Percentiles rank a stretch among this genome's conserved stretches.
Evolutionary conservation across 371 early-diverging fungal species (phyloP).

Genomic region (Coemansia sp.): DNA sequence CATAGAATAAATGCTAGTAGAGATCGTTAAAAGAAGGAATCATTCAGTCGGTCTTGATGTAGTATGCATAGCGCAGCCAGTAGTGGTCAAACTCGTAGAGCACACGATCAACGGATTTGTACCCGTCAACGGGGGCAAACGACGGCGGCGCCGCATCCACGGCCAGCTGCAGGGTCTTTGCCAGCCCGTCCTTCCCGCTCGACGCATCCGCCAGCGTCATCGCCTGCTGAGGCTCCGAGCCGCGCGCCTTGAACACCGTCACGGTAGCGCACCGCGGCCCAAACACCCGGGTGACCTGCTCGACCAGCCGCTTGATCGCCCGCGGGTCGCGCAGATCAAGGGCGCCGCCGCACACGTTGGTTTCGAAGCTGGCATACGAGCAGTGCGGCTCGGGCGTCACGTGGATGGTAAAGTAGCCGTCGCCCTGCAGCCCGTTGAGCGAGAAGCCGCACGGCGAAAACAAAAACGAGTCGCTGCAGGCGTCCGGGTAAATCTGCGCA

Average conservation of each 20-base stretch:
- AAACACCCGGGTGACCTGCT: constrained; percentile 75
- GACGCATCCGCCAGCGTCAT: neutral
- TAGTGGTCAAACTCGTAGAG: constrained; percentile 78
- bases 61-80: constrained; percentile 65
- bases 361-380: constrained; percentile 97
- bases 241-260: constrained; percentile 70
- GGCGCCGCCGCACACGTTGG: constrained; percentile 72
- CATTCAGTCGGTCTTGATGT: constrained; percentile 9
- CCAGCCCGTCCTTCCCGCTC: constrained; percentile 11
- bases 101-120: constrained; percentile 65
- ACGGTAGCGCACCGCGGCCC: constrained; percentile 79
- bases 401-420: constrained; percentile 91
- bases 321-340: constrained; percentile 27
- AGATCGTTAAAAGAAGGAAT: no score
- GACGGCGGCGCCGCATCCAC: constrained; percentile 30
- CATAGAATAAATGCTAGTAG: no score
- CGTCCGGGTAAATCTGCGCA: constrained; percentile 70
- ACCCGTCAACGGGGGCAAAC: constrained; percentile 57
- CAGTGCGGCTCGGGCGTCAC: constrained; percentile 97
- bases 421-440: constrained; percentile 78
- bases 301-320: constrained; percentile 65
- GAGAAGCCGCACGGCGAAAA: constrained; percentile 96
- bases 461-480: constrained; percentile 76
- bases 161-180: no score
- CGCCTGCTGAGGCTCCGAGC: neutral